A percentile compares a stretch with the other conserved stretches of the same genome.
phyloP scores from a whole-genome alignment of 2,329 filamentous ascomycete genomes.

The Diaporthe citrichinensis region DNA sequence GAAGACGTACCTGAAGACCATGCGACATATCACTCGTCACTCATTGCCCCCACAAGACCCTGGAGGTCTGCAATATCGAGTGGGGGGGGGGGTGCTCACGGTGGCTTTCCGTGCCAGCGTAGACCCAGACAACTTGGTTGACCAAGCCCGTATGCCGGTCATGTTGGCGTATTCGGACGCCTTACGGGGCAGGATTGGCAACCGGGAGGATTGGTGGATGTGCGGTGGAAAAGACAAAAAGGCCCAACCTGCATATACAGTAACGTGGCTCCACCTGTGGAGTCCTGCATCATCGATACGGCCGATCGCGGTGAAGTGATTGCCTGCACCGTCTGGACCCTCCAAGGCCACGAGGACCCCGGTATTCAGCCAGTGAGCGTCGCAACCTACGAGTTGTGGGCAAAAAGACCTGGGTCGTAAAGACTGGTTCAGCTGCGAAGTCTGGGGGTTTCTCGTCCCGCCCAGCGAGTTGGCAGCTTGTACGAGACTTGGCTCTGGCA shows the following conservation, averaged over 20 bases:
- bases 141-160: conserved; percentile 15
- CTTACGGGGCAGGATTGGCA: conserved; percentile 20
- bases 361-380: not conserved
- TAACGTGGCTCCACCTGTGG: conserved; percentile 12
- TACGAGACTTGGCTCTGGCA: not conserved
- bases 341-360: not conserved
- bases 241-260: conserved; percentile 18
- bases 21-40: not conserved
- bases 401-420: not conserved
- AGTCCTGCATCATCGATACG: conserved; percentile 10
- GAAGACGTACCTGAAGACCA: not conserved
- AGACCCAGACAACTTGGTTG: not conserved
- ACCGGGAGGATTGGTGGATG: conserved; percentile 3
- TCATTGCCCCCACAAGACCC: conserved; percentile 17
- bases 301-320: conserved; percentile 4
- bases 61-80: not conserved
- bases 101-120: conserved; percentile 9
- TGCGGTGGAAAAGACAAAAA: conserved; percentile 16
- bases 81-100: not conserved
- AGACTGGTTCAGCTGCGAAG: not conserved
- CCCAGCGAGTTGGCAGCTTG: not conserved
- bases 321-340: not conserved
- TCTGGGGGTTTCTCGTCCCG: not conserved
- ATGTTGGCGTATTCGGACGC: not conserved
- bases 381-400: not conserved